Evolutionary conservation across 345 rosid species (phyloP), one percentile per base, ranked within the genome.

Genomic region (Mallotus nudiflorus): DNA sequence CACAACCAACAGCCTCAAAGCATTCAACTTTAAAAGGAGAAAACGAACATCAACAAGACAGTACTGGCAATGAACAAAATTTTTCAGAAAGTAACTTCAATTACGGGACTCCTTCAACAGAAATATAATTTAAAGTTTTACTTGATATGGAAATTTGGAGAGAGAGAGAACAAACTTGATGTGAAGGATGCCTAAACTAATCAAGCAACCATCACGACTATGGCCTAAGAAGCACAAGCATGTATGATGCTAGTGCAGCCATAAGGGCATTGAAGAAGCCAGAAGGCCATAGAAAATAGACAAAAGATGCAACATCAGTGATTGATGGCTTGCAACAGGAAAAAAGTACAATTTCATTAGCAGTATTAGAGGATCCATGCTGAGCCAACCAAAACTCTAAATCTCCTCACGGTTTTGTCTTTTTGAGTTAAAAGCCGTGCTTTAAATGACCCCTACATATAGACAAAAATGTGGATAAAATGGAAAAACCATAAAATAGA

Each of bases 361-460:
- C 58, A n/a, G 31, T 13, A 25, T 16, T 28, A 35, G 22, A 58
- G 40, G 12, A 18, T 6, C 40, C 16, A 33, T 29, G 1, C 4
- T 18, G 62, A 58, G 40, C 62, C 66, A 66, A 29, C 45, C 69
- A 50, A 42, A 35, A 33, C 45, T 33, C 46, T 29, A 22, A 44
- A 42, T 64, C 55, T 48, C 25, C 46, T 49, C 37, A 28, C 25
- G 56, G 18, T 16, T 46, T 1, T 63, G 52, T 22, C 33, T 27
- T 45, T 29, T 18, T 60, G 33, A 58, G 42, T 58, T 5, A 48
- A 18, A 28, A 28, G 3, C 19, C 33, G 18, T 19, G 31, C 42
- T 48, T 37, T 51, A 42, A 63, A 44, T 44, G 22, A 24, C 20
- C 45, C 52, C n/a, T 14, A 25, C 25, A 29, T 50, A 50, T 22